Percentiles rank a stretch among this genome's conserved stretches.
These are phyloP conservation scores for Panicum hallii DNA, from an alignment of 202 grass and related monocot species.

Conservation along the genomic window DNA sequence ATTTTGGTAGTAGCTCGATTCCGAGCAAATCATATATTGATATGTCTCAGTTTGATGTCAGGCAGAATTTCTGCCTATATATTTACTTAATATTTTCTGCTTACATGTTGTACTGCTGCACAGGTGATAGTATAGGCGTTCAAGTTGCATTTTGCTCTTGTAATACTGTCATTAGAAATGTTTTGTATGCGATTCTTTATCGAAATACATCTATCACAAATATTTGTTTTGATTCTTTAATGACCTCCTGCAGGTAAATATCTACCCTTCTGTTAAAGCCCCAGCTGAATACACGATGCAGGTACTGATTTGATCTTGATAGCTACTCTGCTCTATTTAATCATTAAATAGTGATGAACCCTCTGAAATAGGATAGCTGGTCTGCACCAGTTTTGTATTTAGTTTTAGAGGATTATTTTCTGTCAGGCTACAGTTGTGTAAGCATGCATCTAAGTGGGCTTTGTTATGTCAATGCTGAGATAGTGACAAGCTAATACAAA, in stretches of 20 bases:
- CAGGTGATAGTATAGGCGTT: slow-evolving; percentile 10
- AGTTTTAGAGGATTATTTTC: background rate
- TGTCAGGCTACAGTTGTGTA: background rate
- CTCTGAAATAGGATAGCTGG: background rate
- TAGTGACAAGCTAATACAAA: background rate
- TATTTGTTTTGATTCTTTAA: slow-evolving; percentile 40
- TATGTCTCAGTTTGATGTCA: background rate
- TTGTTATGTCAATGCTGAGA: slow-evolving; percentile 3
- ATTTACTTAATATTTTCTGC: background rate
- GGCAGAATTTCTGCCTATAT: background rate
- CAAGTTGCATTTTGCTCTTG: background rate
- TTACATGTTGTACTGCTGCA: slow-evolving; percentile 19
- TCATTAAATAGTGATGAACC: slow-evolving; percentile 14
- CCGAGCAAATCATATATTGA: background rate
- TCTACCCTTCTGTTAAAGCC: slow-evolving; percentile 89
- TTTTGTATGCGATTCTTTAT: slow-evolving; percentile 8
- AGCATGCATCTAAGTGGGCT: background rate
- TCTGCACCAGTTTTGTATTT: slow-evolving; percentile 23
- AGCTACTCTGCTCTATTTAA: slow-evolving; percentile 14
- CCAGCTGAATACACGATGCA: slow-evolving; percentile 87
- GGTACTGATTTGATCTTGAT: slow-evolving; percentile 48
- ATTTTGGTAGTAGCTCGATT: background rate
- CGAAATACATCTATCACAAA: slow-evolving; percentile 16
- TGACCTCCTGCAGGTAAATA: slow-evolving; percentile 60
- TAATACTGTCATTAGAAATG: background rate